These are phyloP conservation scores for Neopestalotiopsis sp. DNA, from an alignment of 2,329 filamentous ascomycete genomes.

Conservation along the genomic window DNA sequence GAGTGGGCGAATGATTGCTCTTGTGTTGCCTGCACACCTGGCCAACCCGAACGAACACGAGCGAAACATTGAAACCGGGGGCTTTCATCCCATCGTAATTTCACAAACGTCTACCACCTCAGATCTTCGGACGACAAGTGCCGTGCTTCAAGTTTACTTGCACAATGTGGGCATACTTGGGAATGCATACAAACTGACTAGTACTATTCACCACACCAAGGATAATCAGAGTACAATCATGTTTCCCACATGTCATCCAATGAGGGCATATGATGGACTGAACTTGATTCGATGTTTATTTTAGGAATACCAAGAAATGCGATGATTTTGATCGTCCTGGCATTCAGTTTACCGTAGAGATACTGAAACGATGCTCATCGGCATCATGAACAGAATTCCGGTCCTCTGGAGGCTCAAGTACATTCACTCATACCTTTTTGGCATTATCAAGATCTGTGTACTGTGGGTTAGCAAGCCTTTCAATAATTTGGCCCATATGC, in stretches of 20 bases:
- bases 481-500: background rate
- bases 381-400: background rate
- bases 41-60: background rate
- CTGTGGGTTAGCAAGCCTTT: background rate
- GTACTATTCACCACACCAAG: background rate
- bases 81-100: background rate
- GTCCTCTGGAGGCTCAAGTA: background rate
- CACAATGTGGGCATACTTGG: no score
- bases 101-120: slow-evolving; percentile 9
- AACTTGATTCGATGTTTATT: background rate
- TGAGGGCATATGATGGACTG: background rate
- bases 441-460: background rate
- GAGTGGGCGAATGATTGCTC: background rate
- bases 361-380: background rate
- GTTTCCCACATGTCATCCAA: slow-evolving; percentile 14
- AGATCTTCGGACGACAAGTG: slow-evolving; percentile 11
- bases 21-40: background rate
- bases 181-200: background rate
- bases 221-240: background rate
- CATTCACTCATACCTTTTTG: background rate
- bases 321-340: background rate
- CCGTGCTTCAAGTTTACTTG: background rate
- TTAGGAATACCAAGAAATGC: background rate
- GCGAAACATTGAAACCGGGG: slow-evolving; percentile 5
- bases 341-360: background rate